Base-by-base conservation (phyloP, 345 rosid genomes). In the Citropsis articulata region DNA sequence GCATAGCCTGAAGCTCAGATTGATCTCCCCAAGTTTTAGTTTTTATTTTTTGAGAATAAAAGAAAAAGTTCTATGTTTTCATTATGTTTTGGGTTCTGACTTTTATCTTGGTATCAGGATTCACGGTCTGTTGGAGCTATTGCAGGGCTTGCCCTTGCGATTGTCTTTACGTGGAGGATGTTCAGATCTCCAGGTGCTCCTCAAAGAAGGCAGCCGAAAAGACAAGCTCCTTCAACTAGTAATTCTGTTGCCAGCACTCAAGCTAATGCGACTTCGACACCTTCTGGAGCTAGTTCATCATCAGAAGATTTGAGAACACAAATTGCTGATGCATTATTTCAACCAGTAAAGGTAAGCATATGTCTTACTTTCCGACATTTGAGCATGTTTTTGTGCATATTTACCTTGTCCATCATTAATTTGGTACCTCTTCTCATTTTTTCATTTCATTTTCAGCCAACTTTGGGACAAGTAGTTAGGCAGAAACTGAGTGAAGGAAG, bases 141-240 rank as follows among this genome's bases (percentile, higher is more conserved):
- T 71, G 99, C 95, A 12, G 98, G 99, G 45, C 89, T 97, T 81
- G 98, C 99, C 67, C 90, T 97, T 56, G 98, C 98, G 4, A 84
- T 97, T 70, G 90, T 91, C 45, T 94, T 94, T 76, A 89, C 94
- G 4, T 97, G 94, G 94, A 90, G 93, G 76, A 82, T 93, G 66
- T 74, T 91, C 65, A 90, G 99, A 83, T 82, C 97, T 38, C 91
- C 97, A n/a, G 71, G 83, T 57, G 90, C 82, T 65, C 85, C 86
- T 77, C 93, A 82, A 71, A 89, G 93, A 86, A 91, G 98, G 85
- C 93, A 77, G 69, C 97, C 94, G 0, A 93, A 97, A 85, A 87
- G 94, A 6, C 94, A 87, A 77, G 84, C 84, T 74, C 87, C 86
- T 64, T 53, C 88, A 6, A 75, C 86, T 42, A 86, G 90, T 81